Base-by-base conservation (phyloP, 495 filamentous ascomycete species). In the Ascodesmis nigricans region DNA sequence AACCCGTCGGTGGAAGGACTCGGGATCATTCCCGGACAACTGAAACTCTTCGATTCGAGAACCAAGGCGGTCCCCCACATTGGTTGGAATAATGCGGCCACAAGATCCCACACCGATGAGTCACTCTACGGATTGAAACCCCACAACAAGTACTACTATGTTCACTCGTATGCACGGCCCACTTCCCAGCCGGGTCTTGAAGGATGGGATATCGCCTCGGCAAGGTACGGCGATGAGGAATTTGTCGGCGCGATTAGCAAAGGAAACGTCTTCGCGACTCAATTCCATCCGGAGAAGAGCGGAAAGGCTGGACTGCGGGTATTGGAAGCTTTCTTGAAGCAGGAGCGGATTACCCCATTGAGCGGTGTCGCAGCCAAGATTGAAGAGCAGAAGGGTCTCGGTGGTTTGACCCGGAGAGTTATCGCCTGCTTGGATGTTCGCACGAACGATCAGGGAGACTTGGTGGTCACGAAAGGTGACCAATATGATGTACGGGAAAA, bases 401-500 rank as follows among this genome's bases (percentile, higher is more conserved):
- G 39, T 0, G 90, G 87, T 0, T 58, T 95, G 32, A 97, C 90
- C 9, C 62, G 78, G 33, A 64, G 87, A 31, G 68, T 97, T 5
- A 95, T 97, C 49, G 87, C 90, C 2, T 97, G 87, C 49, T 67
- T 97, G 10, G 87, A 97, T 52, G 87, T 97, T 19, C 75, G 87
- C 5, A 69, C 87, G n/a, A 95, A 97, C 52, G 90, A 97, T 53
- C 61, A 75, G 30, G 90, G 90, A 3, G 90, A 95, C 54, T 58
- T 97, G 11, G 90, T 97, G 0, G 87, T 97, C 10, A 97, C 87
- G 3, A 97, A 97, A 57, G 87, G 87, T 5, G 87, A 97, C 52
- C 87, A 95, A 49, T 97, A 97, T 56, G 87, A 97, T 48, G 87
- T 97, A n/a, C 75, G 87, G n/a, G 87, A 93, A 49, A 91, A 91